These are phyloP conservation scores for Saccharomyces hybrid DNA, from an alignment of 1,139 yeast species.

Conservation along the genomic window DNA sequence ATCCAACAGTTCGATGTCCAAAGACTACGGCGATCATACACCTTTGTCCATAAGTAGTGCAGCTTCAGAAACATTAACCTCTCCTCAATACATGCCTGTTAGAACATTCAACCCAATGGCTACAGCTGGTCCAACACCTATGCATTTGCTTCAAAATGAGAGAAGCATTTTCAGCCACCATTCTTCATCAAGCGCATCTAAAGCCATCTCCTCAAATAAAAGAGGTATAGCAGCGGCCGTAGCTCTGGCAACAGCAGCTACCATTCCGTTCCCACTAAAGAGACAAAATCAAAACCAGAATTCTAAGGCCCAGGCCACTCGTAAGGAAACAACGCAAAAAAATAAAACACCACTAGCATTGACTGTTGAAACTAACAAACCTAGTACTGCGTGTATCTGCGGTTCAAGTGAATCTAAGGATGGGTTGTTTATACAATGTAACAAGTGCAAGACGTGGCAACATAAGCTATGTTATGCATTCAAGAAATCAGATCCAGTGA, in stretches of 20 bases:
- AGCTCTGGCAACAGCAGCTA: constrained; percentile 25
- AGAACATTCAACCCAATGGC: background rate
- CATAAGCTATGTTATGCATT: constrained; percentile 85
- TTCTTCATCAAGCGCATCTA: background rate
- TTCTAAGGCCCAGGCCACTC: constrained; percentile 2
- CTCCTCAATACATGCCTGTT: background rate
- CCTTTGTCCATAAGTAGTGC: background rate
- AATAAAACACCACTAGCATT: constrained; percentile 54
- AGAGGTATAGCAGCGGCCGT: constrained; percentile 22
- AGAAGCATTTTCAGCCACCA: background rate
- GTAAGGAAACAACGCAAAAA: constrained; percentile 14
- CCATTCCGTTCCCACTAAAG: constrained; percentile 23
- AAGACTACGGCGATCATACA: background rate
- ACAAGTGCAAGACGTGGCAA: constrained; percentile 86
- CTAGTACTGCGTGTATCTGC: constrained; percentile 72
- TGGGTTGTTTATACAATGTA: constrained; percentile 92
- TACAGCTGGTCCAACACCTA: background rate
- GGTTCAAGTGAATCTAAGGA: constrained; percentile 49
- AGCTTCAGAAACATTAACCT: background rate
- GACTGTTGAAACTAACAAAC: constrained; percentile 52
- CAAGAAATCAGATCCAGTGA: constrained; percentile 63
- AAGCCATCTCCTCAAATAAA: background rate
- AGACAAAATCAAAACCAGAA: constrained; percentile 1
- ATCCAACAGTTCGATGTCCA: background rate
- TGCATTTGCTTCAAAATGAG: background rate